Evolutionary conservation across 2,329 filamentous ascomycete species (phyloP), one percentile per base, ranked within the genome.

Genomic region (Ophiostoma himal-ulmi): DNA sequence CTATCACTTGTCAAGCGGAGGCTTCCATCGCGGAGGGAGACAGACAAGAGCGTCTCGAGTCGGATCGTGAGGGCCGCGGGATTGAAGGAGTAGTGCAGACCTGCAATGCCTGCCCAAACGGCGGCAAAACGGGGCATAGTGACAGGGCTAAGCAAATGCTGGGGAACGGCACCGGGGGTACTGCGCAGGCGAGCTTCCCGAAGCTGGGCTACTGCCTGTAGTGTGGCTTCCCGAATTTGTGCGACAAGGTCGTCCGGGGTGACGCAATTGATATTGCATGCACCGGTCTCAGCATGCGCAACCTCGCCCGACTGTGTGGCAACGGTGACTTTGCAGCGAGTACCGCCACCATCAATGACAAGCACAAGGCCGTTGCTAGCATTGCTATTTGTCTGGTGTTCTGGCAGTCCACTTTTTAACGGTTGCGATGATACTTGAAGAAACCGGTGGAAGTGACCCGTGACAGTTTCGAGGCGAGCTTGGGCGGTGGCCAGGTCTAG

Each of bases 311-410:
- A 66, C 37, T 30, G 26, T 1, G 68, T 20, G 57, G 71, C 71
- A 1, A 72, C 69, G 34, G 71, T 44, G 5, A 70, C 69, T 30
- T 68, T 65, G 69, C 71, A 72, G 37, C 62, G 36, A 3, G 71
- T 72, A 34, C 71, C 71, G 10, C 71, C 71, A 10, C 71, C 71
- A 30, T 72, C 71, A 5, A 72, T 69, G n/a, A 64, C 71, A 26
- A 72, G 71, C 1, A 72, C 66, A 4, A 70, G 67, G 8, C 64
- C 70, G 37, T 67, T 39, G 26, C 22, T 17, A 3, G n/a, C 5
- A 22, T 69, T 60, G 8, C 66, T 37, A 36, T 7, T 62, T 7
- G 57, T 34, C 2, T 36, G 57, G 11, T 34, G 30, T 8, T n/a
- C 60, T 5, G 2, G 3, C 30, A 36, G 14, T 4, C 5, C 22